Evolutionary conservation across 192 early-diverging fungal genomes (phyloP), one percentile per base, ranked within the genome.

Genomic region (Coemansia aciculifera): DNA sequence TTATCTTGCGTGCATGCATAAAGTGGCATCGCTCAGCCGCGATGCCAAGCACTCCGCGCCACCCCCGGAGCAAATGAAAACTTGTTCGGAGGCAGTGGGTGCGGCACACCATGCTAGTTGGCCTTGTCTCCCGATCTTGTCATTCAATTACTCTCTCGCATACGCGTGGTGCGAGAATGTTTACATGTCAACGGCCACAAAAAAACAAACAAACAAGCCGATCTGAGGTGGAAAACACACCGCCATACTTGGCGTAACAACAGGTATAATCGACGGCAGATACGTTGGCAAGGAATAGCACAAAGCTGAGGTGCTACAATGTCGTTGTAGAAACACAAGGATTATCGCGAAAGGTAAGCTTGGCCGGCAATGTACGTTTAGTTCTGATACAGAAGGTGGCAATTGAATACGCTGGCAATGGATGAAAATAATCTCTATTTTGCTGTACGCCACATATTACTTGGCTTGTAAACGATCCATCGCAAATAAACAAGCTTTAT

Each of bases 11-110:
- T 32, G 29, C 54, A 32, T 57, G 54, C 54, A 57, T 57, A 57
- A 57, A 57, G 27, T 57, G 54, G 15, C 54, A 31, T 57, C 54
- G 31, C 34, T 57, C 29, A 57, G 54, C 54, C 54, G 54, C 54
- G 19, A 32, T 32, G 54, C 31, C 54, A 57, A 57, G 29, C 54
- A 32, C 15, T 17, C 29, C 54, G 27, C 54, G 54, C 54, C 54
- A 57, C 54, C 29, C 51, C 29, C 54, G 29, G 54, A 8, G 27
- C 11, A 57, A 32, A 57, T 57, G 15, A 29, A 52, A 5, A 1
- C 23, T 13, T 13, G 51, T 5, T 52, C 51, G 23, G 13, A 52
- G 9, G 51, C 51, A 52, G 51, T n/a, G 51, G 10, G 51, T 29
- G 51, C 51, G 10, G 29, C 51, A 12, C 21, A 29, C 51, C 51